Conservation (phyloP, 2,329 filamentous ascomycete genomes). For the Incumbomyces lentus region DNA sequence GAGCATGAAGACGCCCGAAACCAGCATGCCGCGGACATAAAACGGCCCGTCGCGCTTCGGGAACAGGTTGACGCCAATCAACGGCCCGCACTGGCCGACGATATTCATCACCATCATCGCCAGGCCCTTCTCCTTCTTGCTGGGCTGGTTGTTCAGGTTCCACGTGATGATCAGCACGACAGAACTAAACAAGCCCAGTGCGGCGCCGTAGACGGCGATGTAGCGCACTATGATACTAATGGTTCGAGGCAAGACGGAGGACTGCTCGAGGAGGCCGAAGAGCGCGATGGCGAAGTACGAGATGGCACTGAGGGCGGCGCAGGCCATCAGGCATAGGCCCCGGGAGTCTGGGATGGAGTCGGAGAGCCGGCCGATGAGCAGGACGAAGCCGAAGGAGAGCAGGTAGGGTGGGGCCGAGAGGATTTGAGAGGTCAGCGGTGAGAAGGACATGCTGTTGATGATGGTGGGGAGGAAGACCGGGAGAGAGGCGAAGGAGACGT, state of each 20-base stretch:
- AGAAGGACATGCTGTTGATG: constrained; percentile 54
- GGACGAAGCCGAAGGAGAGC: constrained; percentile 59
- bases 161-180: constrained; percentile 79
- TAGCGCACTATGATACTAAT: constrained; percentile 47
- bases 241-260: constrained; percentile 22
- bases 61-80: constrained; percentile 58
- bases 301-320: constrained; percentile 54
- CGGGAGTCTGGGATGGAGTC: constrained; percentile 53
- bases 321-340: constrained; percentile 55
- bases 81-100: constrained; percentile 68
- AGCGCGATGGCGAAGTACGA: constrained; percentile 55
- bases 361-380: constrained; percentile 61
- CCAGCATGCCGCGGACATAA: constrained; percentile 52
- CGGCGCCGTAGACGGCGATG: constrained; percentile 65
- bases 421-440: constrained; percentile 57
- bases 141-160: constrained; percentile 76
- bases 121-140: constrained; percentile 57
- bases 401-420: constrained; percentile 76
- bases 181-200: constrained; percentile 70
- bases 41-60: constrained; percentile 49
- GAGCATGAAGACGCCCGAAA: constrained; percentile 54
- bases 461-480: constrained; percentile 82
- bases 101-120: constrained; percentile 73
- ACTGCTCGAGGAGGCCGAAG: constrained; percentile 37
- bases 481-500: constrained; percentile 78